Base-by-base conservation (phyloP, 139 green algal genomes). In the Limnomonas spitsbergensis region DNA sequence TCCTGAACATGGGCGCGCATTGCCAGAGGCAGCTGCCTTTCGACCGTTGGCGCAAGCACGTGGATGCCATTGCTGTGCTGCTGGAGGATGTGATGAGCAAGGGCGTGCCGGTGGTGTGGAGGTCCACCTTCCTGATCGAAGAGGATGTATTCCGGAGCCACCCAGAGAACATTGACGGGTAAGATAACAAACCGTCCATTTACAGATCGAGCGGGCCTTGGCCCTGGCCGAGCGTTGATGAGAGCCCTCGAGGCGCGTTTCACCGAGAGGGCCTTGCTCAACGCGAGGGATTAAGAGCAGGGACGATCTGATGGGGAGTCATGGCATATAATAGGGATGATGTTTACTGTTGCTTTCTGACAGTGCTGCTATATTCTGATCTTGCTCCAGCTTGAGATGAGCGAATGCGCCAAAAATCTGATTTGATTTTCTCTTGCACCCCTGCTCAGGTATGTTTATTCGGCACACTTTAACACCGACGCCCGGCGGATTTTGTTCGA, bases 391-490 rank as follows among this genome's bases (percentile, higher is more conserved):
- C 47, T 61, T 61, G 14, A 61, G 14, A 61, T 29, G 14, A 29
- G 47, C 20, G 20, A 20, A 61, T 61, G 47, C 47, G 20, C 20
- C 47, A 29, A 29, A 14, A 20, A 14, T 61, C 47, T 20, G 14
- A 14, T 61, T 61, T 14, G 47, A 61, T 61, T 29, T 29, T 14
- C 14, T 20, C 14, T 61, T 61, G 20, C 26, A 72, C 29, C 61
- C 61, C 26, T 72, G 61, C 61, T 72, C 29, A 61, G 47, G 47
- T 61, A 61, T 20, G 61, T 72, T 7, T 20, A 7, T 34, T 20
- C 26, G 29, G 61, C 61, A 37, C 61, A 72, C 61, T 72, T 72
- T 36, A 72, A 72, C 29, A 72, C 61, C 6, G 61, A 72, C 61
- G 61, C 61, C 9, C 26, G 61, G 27, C 26, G 61, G 7, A 37